Conservation (phyloP, 176 grass and related monocot genomes). For the Alloteropsis semialata region DNA sequence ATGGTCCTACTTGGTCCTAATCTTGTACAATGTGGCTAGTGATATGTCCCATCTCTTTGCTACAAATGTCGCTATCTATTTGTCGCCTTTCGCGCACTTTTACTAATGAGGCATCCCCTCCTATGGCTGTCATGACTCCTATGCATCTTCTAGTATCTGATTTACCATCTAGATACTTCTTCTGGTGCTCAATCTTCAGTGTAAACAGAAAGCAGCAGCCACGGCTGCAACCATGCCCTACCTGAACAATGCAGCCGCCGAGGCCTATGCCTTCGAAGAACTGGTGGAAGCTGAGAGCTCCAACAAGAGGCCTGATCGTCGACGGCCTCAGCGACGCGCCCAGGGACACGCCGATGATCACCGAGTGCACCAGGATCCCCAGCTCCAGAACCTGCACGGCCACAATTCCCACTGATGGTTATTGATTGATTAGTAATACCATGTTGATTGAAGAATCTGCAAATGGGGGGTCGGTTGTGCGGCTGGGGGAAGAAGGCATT, state of each 20-base stretch:
- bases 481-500: conserved; percentile 6
- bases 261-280: conserved; percentile 93
- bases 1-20: conserved; percentile 25
- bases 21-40: neutral
- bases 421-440: neutral
- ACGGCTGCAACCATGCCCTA: neutral
- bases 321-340: conserved; percentile 59
- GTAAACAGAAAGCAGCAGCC: neutral
- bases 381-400: conserved; percentile 75
- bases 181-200: neutral
- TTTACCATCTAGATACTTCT: conserved; percentile 12
- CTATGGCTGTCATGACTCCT: neutral
- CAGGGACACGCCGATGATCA: conserved; percentile 80
- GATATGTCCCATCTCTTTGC: conserved; percentile 2
- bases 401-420: neutral
- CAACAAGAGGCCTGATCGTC: conserved; percentile 77
- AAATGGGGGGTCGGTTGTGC: neutral
- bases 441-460: conserved; percentile 28
- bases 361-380: conserved; percentile 86
- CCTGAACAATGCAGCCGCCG: conserved; percentile 88
- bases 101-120: conserved; percentile 2
- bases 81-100: neutral
- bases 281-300: conserved; percentile 86
- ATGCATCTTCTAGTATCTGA: neutral
- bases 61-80: conserved; percentile 21